Evolutionary conservation across 179 eudicot species (phyloP).

Genomic region (Patellifolia procumbens): DNA sequence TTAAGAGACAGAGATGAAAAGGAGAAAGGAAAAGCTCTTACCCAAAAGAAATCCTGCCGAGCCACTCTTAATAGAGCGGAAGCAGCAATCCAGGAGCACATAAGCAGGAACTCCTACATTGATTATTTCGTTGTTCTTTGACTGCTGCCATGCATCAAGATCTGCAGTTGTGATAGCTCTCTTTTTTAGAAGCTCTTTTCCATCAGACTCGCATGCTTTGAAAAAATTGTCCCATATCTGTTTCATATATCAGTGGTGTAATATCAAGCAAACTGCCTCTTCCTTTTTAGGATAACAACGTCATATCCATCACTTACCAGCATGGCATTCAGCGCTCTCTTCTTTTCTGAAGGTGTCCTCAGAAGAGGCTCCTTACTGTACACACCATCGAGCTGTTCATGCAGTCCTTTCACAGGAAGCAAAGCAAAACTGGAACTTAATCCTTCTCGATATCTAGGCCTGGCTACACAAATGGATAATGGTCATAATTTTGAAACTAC

Average conservation of each 20-base stretch:
- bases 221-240: slow-evolving; percentile 43
- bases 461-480: slow-evolving; percentile 33
- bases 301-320: slow-evolving; percentile 30
- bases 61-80: slow-evolving; percentile 36
- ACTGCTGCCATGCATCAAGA: slow-evolving; percentile 37
- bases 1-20: not conserved
- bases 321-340: slow-evolving; percentile 30
- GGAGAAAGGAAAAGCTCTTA: slow-evolving; percentile 16
- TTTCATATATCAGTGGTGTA: slow-evolving; percentile 13
- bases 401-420: slow-evolving; percentile 35
- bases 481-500: slow-evolving; percentile 19
- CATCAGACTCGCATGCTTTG: slow-evolving; percentile 26
- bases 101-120: slow-evolving; percentile 38
- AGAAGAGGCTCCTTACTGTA: slow-evolving; percentile 36
- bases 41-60: slow-evolving; percentile 36
- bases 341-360: slow-evolving; percentile 38
- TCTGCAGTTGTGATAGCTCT: slow-evolving; percentile 34
- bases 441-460: slow-evolving; percentile 35
- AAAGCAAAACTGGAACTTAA: slow-evolving; percentile 10
- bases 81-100: slow-evolving; percentile 39
- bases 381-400: slow-evolving; percentile 26
- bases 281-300: too few relatives aligned
- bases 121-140: slow-evolving; percentile 35
- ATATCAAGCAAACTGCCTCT: not conserved
- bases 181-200: slow-evolving; percentile 34